These are phyloP conservation scores for Euphorbia tirucalli DNA, from an alignment of 345 rosid genomes.

Conservation along the genomic window DNA sequence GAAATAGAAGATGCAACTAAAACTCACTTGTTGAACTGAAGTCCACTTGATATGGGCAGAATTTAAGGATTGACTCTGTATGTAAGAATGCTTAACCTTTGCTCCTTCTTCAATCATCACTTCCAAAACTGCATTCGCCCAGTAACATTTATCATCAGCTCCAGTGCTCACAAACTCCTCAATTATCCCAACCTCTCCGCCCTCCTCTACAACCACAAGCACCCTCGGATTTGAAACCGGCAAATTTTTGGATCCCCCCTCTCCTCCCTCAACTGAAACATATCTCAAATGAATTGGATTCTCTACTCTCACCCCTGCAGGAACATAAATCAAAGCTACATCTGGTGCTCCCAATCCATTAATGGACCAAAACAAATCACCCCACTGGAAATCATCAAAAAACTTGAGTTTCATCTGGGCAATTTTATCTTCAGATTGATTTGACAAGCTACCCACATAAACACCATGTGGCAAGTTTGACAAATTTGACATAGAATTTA, in stretches of 20 bases:
- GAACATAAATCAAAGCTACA: constrained; percentile 77
- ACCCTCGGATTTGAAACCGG: constrained; percentile 92
- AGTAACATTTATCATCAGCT: constrained; percentile 44
- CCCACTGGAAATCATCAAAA: constrained; percentile 55
- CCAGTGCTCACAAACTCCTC: constrained; percentile 73
- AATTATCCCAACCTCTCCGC: constrained; percentile 71
- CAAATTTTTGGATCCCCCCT: constrained; percentile 49
- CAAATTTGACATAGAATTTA: constrained; percentile 43
- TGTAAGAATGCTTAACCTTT: constrained; percentile 69
- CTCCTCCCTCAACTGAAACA: constrained; percentile 57
- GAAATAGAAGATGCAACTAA: not conserved
- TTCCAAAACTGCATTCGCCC: constrained; percentile 83
- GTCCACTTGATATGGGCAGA: constrained; percentile 94
- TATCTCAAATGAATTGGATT: constrained; percentile 71
- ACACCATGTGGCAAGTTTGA: constrained; percentile 69
- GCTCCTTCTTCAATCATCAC: constrained; percentile 58
- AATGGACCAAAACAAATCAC: constrained; percentile 87
- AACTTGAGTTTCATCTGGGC: constrained; percentile 45
- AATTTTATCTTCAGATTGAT: constrained; percentile 38
- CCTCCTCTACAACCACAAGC: constrained; percentile 68
- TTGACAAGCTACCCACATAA: constrained; percentile 64
- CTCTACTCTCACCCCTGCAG: constrained; percentile 66
- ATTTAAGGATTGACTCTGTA: constrained; percentile 71
- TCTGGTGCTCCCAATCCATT: constrained; percentile 91
- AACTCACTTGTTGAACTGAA: constrained; percentile 67